Evolutionary conservation across 108 stramenopile genomes (phyloP).

Genomic region (Skeletonema menzelii): DNA sequence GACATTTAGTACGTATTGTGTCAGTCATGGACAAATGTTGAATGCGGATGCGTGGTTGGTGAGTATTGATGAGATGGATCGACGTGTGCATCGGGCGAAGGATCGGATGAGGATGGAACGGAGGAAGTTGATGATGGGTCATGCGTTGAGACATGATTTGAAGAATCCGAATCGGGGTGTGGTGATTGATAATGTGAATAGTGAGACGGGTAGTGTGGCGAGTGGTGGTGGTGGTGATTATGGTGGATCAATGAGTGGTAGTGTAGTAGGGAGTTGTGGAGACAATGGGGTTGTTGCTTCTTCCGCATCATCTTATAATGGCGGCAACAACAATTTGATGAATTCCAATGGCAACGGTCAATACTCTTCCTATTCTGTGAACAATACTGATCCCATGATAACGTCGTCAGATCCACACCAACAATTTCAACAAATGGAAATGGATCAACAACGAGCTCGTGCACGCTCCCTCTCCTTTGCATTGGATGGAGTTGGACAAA

Average conservation of each 20-base stretch:
- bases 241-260: no score
- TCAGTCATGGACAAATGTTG: conserved; percentile 56
- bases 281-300: background rate
- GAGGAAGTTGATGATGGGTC: conserved; percentile 84
- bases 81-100: conserved; percentile 65
- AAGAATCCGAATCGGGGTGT: conserved; percentile 74
- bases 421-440: background rate
- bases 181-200: conserved; percentile 59
- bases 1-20: conserved; percentile 69
- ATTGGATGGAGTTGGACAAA: conserved; percentile 3
- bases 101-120: conserved; percentile 75
- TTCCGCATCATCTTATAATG: background rate
- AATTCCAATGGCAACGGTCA: background rate
- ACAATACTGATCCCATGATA: background rate
- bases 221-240: no score
- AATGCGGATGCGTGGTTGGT: conserved; percentile 79
- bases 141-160: conserved; percentile 64
- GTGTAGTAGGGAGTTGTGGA: background rate
- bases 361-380: conserved; percentile 1
- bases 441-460: conserved; percentile 22
- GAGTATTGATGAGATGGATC: conserved; percentile 85
- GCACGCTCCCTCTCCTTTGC: background rate
- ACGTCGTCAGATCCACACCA: background rate
- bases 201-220: background rate
- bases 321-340: background rate